Percentiles rank a stretch among this genome's conserved stretches.
These are phyloP conservation scores for Cicer chorassanicum DNA, from an alignment of 306 rosid species.

Conservation along the genomic window DNA sequence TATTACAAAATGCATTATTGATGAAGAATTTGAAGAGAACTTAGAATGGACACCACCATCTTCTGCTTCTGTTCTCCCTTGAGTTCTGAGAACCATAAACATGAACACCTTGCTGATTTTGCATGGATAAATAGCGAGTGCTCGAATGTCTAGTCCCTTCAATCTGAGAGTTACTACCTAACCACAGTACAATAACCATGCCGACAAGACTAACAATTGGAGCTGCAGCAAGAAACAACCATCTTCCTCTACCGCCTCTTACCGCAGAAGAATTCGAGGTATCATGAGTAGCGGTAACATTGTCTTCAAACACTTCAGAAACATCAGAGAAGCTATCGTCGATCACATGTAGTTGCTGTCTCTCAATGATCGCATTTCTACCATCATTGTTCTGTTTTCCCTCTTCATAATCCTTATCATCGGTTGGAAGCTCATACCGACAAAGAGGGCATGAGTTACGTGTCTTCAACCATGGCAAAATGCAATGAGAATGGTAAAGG, in stretches of 20 bases:
- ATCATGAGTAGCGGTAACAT: conserved; percentile 39
- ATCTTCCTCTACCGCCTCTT: conserved; percentile 69
- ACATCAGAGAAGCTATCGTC: conserved; percentile 56
- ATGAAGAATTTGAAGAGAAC: conserved; percentile 19
- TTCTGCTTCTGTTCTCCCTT: conserved; percentile 76
- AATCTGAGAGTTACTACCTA: conserved; percentile 70
- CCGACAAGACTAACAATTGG: conserved; percentile 88
- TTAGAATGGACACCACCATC: conserved; percentile 89
- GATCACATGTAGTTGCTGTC: conserved; percentile 49
- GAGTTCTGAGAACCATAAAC: conserved; percentile 52
- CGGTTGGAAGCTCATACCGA: conserved; percentile 92
- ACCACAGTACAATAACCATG: conserved; percentile 82
- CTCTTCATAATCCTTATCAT: conserved; percentile 87
- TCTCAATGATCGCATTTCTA: conserved; percentile 51
- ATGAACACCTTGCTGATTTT: conserved; percentile 49
- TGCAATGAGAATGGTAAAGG: conserved; percentile 82
- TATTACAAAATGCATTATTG: conserved; percentile 41
- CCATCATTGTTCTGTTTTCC: conserved; percentile 56
- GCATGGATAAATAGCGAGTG: conserved; percentile 41
- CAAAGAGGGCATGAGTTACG: conserved; percentile 96
- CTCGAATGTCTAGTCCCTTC: conserved; percentile 52
- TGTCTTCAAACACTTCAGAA: conserved; percentile 53
- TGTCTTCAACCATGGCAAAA: conserved; percentile 87
- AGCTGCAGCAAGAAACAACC: conserved; percentile 87
- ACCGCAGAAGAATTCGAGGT: conserved; percentile 46